Conservation (phyloP, 495 filamentous ascomycete species). For the Lepraria neglecta region DNA sequence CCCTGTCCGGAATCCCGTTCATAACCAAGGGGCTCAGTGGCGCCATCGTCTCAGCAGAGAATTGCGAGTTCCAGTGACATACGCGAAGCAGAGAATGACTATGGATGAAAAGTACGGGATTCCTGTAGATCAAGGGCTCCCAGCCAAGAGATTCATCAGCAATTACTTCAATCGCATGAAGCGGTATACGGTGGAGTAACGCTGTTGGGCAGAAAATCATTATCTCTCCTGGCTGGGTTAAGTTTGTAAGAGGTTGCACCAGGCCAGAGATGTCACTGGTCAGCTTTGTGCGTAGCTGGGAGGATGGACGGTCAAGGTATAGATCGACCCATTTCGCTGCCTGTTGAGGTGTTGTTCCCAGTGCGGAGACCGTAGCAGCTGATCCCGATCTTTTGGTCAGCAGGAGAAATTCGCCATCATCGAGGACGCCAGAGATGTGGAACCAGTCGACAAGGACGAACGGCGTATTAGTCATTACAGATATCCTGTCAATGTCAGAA, state of each 20-base stretch:
- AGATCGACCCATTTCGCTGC: conserved; percentile 11
- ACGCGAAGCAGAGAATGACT: conserved; percentile 5
- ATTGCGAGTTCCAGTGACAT: conserved; percentile 6
- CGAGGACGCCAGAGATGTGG: conserved; percentile 6
- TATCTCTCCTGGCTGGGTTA: conserved; percentile 11
- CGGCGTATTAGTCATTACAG: conserved; percentile 5
- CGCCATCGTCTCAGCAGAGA: conserved; percentile 1
- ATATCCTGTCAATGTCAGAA: conserved; percentile 7
- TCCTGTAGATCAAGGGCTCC: conserved; percentile 6
- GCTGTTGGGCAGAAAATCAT: conserved; percentile 10
- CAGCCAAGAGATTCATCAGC: conserved; percentile 7
- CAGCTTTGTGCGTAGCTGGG: conserved; percentile 2
- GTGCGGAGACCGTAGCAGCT: conserved; percentile 1
- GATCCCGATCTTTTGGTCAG: conserved; percentile 7
- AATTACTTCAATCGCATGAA: conserved; percentile 12
- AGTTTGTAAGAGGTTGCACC: conserved; percentile 5
- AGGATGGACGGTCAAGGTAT: conserved; percentile 2
- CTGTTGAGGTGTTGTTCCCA: conserved; percentile 9
- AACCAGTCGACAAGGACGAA: conserved; percentile 12
- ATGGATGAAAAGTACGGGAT: conserved; percentile 6
- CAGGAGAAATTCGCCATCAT: conserved; percentile 4
- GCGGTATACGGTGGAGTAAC: conserved; percentile 9
- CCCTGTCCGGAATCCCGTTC: conserved; percentile 7
- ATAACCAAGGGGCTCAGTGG: conserved; percentile 3
- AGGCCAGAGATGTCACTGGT: conserved; percentile 2